phyloP scores from a whole-genome alignment of 176 grass and related monocot species.

The Olyra latifolia region DNA sequence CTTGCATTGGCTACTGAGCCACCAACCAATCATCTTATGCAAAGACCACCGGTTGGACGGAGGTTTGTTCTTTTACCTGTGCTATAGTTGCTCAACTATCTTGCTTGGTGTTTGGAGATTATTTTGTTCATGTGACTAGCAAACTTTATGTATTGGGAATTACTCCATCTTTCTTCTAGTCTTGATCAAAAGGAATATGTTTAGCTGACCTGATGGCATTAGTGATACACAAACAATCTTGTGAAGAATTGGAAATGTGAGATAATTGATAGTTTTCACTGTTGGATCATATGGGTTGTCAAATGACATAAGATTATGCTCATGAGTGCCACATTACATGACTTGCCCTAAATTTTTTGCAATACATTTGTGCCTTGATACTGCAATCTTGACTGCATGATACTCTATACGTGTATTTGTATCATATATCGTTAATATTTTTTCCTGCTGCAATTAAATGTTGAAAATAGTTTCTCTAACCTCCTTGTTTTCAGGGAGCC shows the following conservation, averaged over 20 bases:
- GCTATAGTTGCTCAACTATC: neutral
- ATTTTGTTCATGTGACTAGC: neutral
- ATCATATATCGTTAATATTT: neutral
- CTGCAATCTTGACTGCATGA: neutral
- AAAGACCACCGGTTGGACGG: conserved; percentile 69
- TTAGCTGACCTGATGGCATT: neutral
- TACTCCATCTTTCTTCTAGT: neutral
- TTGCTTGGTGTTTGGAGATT: neutral
- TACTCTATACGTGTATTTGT: neutral
- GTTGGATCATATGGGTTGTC: neutral
- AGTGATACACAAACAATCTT: neutral
- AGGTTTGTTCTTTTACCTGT: conserved; percentile 53
- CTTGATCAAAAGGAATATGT: neutral
- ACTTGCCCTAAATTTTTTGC: neutral
- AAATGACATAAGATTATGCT: neutral
- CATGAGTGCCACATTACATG: neutral
- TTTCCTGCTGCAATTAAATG: neutral
- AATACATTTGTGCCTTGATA: neutral
- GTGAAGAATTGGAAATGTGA: neutral
- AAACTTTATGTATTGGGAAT: neutral
- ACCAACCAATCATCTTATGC: conserved; percentile 82
- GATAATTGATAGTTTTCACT: neutral
- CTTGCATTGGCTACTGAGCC: conserved; percentile 95
- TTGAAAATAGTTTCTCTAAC: conserved; percentile 12
- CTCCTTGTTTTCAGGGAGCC: conserved; percentile 68